A percentile compares a stretch with the other conserved stretches of the same genome.
These are phyloP conservation scores for Aquilaria yunnanensis DNA, from an alignment of 345 rosid species.

Conservation along the genomic window DNA sequence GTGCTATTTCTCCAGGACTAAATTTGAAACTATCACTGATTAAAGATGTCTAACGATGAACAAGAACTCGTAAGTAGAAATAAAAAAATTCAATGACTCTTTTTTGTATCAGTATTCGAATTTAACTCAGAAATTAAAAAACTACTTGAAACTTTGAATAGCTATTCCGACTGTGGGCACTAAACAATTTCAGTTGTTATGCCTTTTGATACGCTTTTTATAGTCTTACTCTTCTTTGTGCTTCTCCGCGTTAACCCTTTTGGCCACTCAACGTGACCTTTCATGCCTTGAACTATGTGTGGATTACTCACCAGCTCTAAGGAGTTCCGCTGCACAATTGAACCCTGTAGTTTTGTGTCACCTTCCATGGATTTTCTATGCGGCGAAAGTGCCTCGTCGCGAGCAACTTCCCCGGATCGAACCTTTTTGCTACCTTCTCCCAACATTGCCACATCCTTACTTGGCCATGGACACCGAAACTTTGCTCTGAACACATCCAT, in stretches of 20 bases:
- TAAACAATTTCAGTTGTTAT: too few species aligned
- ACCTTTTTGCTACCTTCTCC: slow-evolving; percentile 12
- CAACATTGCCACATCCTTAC: slow-evolving; percentile 6
- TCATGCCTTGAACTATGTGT: slow-evolving; percentile 19
- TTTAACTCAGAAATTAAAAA: too few species aligned
- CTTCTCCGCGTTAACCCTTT: not conserved
- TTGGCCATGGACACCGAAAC: slow-evolving; percentile 5
- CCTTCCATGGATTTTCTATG: slow-evolving; percentile 5
- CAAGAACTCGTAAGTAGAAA: too few species aligned
- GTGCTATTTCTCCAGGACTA: too few species aligned
- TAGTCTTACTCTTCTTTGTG: too few species aligned
- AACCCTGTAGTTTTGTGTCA: not conserved
- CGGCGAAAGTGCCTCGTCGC: not conserved
- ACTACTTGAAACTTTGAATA: too few species aligned
- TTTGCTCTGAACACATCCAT: slow-evolving; percentile 10
- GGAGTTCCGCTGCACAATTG: slow-evolving; percentile 3
- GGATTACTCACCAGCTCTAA: slow-evolving; percentile 12
- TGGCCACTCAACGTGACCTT: slow-evolving; percentile 18
- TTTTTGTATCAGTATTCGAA: too few species aligned
- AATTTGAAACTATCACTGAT: too few species aligned
- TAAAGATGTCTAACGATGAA: too few species aligned
- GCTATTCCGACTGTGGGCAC: too few species aligned
- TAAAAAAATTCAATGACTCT: too few species aligned
- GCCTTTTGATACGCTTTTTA: too few species aligned
- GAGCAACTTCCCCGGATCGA: not conserved